Evolutionary conservation across 192 early-diverging fungal genomes (phyloP).

Genomic region (Coemansia sp.): DNA sequence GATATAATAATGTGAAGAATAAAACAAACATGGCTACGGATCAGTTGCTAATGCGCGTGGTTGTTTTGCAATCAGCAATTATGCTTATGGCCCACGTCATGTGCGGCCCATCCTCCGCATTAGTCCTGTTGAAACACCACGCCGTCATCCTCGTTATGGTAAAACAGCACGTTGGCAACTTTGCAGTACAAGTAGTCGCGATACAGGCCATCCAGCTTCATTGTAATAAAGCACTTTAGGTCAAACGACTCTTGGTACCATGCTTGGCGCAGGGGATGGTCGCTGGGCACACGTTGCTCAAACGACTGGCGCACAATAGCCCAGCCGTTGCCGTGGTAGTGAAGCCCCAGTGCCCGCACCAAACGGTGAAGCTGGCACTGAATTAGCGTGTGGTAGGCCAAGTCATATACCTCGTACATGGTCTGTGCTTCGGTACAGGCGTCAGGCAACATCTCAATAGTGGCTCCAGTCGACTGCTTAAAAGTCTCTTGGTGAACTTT

Average conservation of each 20-base stretch:
- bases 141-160: slow-evolving; percentile 29
- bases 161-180: slow-evolving; percentile 51
- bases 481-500: slow-evolving; percentile 61
- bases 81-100: not conserved
- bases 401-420: slow-evolving; percentile 54
- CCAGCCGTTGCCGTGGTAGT: slow-evolving; percentile 63
- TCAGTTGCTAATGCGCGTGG: not conserved
- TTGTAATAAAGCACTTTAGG: slow-evolving; percentile 63
- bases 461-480: slow-evolving; percentile 38
- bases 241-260: slow-evolving; percentile 55
- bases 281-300: slow-evolving; percentile 44
- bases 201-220: slow-evolving; percentile 69
- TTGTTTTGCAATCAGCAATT: not conserved
- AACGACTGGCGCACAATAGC: slow-evolving; percentile 55
- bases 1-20: not conserved
- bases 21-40: not conserved
- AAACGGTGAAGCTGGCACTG: slow-evolving; percentile 62
- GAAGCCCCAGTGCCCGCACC: slow-evolving; percentile 60
- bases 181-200: slow-evolving; percentile 57
- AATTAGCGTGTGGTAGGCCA: slow-evolving; percentile 65
- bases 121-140: slow-evolving; percentile 12
- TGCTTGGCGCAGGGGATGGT: slow-evolving; percentile 45
- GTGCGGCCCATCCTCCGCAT: not conserved
- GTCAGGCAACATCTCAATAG: slow-evolving; percentile 58
- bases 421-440: slow-evolving; percentile 56